Base-by-base conservation (phyloP, 2,329 filamentous ascomycete species). In the Amauroascus verrucosus region DNA sequence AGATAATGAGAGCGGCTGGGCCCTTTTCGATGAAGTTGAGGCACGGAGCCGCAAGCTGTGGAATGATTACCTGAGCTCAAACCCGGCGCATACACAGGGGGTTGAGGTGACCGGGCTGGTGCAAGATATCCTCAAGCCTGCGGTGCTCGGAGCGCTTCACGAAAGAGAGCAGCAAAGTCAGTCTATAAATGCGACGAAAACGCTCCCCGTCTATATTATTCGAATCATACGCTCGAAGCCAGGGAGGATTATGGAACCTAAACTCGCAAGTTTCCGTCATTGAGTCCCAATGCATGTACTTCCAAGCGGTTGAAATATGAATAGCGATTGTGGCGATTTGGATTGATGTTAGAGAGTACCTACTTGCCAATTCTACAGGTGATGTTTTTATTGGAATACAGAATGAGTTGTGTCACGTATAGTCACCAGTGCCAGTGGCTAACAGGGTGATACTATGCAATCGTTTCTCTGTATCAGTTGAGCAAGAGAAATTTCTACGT, bases 11-110 rank as follows among this genome's bases (percentile, higher is more conserved):
- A n/a, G 35, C 4, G n/a, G 26, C 22, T 9, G 2, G 16, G 26
- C 5, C 20, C 57, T 58, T 33, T 7, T 56, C 30, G 28, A 53
- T 9, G 52, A 58, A 5, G 47, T 58, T 53, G 37, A 51, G 46
- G 32, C 46, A 37, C 54, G 48, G 48, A 33, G 35, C 40, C 46
- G 51, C 41, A 32, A 52, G 51, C 32, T 53, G 30, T 58, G 54
- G 56, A 47, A 49, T 11, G 24, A 38, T 46, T 54, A 30, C 54
- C 20, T 51, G 28, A 49, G 22, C 38, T 52, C 43, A 32, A 56
- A 20, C 22, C 45, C 51, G n/a, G 45, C 48, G 44, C 44, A 32
- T 13, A 30, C 16, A 11, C n/a, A 20, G 37, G 11, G 37, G 18
- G 14, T 40, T 22, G 37, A 40, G 35, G 38, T 24, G 51, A 40